phyloP scores from a whole-genome alignment of 1,284 basidiomycete genomes.

The Xerocomus minutiporus region DNA sequence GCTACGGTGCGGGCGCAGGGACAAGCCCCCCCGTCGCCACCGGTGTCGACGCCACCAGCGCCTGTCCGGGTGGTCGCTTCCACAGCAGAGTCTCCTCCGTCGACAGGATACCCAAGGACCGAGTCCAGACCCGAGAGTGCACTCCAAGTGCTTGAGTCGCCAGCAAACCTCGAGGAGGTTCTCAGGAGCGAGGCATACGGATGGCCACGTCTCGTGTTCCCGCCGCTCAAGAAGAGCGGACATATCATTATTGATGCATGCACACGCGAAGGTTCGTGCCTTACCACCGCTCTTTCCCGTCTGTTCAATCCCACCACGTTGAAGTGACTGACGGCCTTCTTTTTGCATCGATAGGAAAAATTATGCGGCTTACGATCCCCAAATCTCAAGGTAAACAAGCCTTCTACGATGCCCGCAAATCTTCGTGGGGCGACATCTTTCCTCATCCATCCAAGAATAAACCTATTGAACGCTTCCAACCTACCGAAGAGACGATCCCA shows the following conservation, averaged over 20 bases:
- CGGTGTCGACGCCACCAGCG: conserved; percentile 17
- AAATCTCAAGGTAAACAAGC: conserved; percentile 91
- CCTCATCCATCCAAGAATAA: conserved; percentile 79
- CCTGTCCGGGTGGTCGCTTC: conserved; percentile 9
- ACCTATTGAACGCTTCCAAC: conserved; percentile 58
- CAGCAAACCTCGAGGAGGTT: conserved; percentile 41
- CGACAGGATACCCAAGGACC: not conserved
- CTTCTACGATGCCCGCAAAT: conserved; percentile 94
- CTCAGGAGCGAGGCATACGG: conserved; percentile 66
- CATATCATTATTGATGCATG: conserved; percentile 94
- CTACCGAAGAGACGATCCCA: conserved; percentile 28
- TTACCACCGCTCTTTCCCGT: conserved; percentile 7
- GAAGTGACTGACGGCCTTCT: conserved; percentile 24
- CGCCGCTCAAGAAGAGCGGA: conserved; percentile 88
- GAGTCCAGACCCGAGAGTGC: conserved; percentile 4
- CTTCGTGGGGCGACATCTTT: conserved; percentile 91
- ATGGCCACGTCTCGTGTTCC: conserved; percentile 90
- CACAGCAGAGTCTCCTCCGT: conserved; percentile 2
- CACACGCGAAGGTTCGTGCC: conserved; percentile 63
- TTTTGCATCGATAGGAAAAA: conserved; percentile 57
- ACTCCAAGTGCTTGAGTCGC: conserved; percentile 13
- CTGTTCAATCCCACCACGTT: not conserved
- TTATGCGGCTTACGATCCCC: conserved; percentile 87
- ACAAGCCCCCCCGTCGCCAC: conserved; percentile 7
- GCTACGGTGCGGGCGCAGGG: conserved; percentile 12